Evolutionary conservation across 306 rosid genomes (phyloP).

Genomic region (Neltuma alba): DNA sequence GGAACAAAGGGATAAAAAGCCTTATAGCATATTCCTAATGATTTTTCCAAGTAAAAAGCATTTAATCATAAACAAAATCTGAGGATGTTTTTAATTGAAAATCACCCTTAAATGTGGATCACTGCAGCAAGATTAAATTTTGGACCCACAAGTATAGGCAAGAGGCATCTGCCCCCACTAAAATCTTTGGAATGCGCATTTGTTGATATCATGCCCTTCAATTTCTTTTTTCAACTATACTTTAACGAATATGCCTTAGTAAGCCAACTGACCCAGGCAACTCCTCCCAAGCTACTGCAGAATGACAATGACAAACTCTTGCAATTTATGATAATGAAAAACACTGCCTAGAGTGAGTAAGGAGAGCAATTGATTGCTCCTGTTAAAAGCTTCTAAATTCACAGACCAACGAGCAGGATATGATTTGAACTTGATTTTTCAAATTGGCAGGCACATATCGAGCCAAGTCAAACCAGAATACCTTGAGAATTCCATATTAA

Average conservation of each 20-base stretch:
- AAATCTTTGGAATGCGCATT: neutral
- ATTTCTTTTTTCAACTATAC: too few species aligned
- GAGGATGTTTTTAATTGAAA: too few species aligned
- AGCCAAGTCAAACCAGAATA: neutral
- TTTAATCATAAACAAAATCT: neutral
- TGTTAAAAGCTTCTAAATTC: neutral
- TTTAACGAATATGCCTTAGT: neutral
- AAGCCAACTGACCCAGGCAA: too few species aligned
- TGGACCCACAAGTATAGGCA: neutral
- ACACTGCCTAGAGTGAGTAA: neutral
- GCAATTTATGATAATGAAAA: too few species aligned
- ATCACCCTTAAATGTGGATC: neutral
- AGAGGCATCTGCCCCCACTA: too few species aligned
- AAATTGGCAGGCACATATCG: too few species aligned
- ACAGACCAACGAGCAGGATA: neutral
- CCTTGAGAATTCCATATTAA: neutral
- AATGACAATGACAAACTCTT: too few species aligned
- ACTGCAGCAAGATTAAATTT: neutral
- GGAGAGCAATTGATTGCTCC: neutral
- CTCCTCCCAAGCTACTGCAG: too few species aligned
- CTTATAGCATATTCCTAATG: too few species aligned
- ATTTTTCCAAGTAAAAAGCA: neutral
- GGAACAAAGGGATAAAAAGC: neutral
- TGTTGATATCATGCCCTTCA: neutral
- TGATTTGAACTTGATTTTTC: too few species aligned